A percentile compares a stretch with the other conserved stretches of the same genome.
Conservation (phyloP, 108 stramenopile species). For the Skeletonema grethae region DNA sequence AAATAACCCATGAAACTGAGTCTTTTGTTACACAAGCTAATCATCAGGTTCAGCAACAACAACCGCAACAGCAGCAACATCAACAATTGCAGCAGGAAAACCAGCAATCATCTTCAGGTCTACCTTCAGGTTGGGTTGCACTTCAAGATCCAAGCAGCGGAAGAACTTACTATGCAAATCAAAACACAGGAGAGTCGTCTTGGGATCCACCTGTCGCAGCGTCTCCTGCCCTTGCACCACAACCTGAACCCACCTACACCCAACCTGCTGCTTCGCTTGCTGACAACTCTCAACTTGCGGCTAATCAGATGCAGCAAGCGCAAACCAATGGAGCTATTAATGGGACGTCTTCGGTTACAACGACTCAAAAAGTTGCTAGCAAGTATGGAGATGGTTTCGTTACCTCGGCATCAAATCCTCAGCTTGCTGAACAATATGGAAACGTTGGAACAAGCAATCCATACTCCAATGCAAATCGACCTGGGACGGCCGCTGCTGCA, state of each 20-base stretch:
- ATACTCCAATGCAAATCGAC: conserved; percentile 69
- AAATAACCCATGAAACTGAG: conserved; percentile 42
- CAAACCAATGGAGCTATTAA: background rate
- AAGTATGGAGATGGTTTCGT: conserved; percentile 93
- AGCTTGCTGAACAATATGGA: conserved; percentile 85
- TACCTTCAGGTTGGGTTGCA: conserved; percentile 82
- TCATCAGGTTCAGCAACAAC: conserved; percentile 40
- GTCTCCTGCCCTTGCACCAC: conserved; percentile 24
- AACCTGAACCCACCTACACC: conserved; percentile 9
- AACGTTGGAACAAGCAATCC: conserved; percentile 91
- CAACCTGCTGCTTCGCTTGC: conserved; percentile 1
- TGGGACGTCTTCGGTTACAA: conserved; percentile 9
- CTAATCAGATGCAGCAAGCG: conserved; percentile 13
- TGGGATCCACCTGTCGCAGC: conserved; percentile 74
- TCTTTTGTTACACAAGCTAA: conserved; percentile 11
- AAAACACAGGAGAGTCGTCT: conserved; percentile 62
- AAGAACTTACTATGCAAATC: conserved; percentile 74
- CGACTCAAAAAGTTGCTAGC: conserved; percentile 61
- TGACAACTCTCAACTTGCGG: conserved; percentile 3
- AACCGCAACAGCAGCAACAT: conserved; percentile 39
- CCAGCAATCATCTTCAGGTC: conserved; percentile 41
- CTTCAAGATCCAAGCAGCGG: conserved; percentile 77
- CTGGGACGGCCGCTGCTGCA: conserved; percentile 74
- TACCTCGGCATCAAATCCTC: conserved; percentile 83
- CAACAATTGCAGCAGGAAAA: conserved; percentile 38